Evolutionary conservation across 129 eudicot species (phyloP).

Genomic region (Helianthus annuus): DNA sequence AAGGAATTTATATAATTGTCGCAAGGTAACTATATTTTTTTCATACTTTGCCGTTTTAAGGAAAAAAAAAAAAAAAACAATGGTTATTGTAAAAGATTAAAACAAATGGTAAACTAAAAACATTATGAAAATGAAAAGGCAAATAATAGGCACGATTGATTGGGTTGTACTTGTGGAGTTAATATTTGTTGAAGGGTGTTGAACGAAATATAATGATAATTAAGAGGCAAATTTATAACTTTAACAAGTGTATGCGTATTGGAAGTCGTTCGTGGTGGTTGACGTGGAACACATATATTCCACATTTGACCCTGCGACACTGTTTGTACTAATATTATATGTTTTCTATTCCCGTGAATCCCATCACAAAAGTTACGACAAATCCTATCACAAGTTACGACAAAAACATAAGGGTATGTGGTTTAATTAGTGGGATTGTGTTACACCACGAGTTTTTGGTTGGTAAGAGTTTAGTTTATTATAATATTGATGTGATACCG

Average conservation of each 20-base stretch:
- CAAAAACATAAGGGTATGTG: no score
- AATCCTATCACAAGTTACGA: not conserved
- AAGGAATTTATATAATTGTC: not conserved
- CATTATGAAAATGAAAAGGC: no score
- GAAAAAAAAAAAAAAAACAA: no score
- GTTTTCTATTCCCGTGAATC: constrained; percentile 20
- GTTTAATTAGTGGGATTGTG: no score
- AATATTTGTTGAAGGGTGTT: not conserved
- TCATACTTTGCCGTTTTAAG: no score
- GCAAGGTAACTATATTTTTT: no score
- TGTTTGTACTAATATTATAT: not conserved
- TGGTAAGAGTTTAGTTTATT: no score
- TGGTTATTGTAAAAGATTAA: no score
- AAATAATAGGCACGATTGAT: not conserved
- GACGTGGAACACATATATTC: constrained; percentile 24
- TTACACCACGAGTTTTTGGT: no score
- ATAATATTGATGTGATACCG: no score
- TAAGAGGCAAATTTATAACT: not conserved
- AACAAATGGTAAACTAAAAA: no score
- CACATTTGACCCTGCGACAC: constrained; percentile 23
- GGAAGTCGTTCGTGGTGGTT: not conserved
- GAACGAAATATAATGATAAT: not conserved
- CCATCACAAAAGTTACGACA: constrained; percentile 7
- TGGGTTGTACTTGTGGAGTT: not conserved
- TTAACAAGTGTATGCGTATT: constrained; percentile 1